Evolutionary conservation across 768 basidiomycete species (phyloP).

Genomic region (Fistulinella prunicolor): DNA sequence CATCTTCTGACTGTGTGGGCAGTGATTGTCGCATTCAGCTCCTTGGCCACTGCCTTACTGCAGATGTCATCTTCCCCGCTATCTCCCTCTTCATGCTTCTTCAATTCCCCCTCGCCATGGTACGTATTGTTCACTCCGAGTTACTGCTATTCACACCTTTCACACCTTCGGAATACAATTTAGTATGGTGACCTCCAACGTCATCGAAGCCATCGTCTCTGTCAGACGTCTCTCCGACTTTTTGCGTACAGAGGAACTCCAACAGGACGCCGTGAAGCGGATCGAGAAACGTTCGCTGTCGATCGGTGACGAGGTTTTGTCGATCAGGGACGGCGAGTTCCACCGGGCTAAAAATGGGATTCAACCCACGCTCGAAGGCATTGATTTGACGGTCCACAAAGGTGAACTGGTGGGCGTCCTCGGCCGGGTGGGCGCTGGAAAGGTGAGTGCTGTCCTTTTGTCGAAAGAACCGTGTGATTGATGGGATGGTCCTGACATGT

Average conservation of each 20-base stretch:
- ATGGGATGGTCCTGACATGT: too few species aligned
- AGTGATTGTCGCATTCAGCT: slow-evolving; percentile 79
- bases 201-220: slow-evolving; percentile 86
- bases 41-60: slow-evolving; percentile 78
- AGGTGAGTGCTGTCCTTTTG: slow-evolving; percentile 48
- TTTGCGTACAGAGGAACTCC: slow-evolving; percentile 75
- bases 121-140: slow-evolving; percentile 30
- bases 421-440: slow-evolving; percentile 89
- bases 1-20: too few species aligned
- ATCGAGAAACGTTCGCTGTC: slow-evolving; percentile 41
- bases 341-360: slow-evolving; percentile 61
- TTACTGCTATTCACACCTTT: too few species aligned
- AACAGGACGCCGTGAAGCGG: slow-evolving; percentile 67
- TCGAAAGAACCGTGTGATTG: too few species aligned
- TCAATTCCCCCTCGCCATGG: slow-evolving; percentile 84
- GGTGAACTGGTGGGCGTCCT: slow-evolving; percentile 84
- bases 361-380: slow-evolving; percentile 67
- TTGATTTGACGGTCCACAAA: slow-evolving; percentile 71
- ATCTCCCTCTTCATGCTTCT: slow-evolving; percentile 88
- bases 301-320: slow-evolving; percentile 68
- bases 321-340: slow-evolving; percentile 77
- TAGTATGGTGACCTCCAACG: slow-evolving; percentile 68
- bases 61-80: slow-evolving; percentile 93
- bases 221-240: slow-evolving; percentile 75
- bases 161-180: too few species aligned